phyloP scores from a whole-genome alignment of 2,329 filamentous ascomycete genomes.

The Elsinoe ampelina region DNA sequence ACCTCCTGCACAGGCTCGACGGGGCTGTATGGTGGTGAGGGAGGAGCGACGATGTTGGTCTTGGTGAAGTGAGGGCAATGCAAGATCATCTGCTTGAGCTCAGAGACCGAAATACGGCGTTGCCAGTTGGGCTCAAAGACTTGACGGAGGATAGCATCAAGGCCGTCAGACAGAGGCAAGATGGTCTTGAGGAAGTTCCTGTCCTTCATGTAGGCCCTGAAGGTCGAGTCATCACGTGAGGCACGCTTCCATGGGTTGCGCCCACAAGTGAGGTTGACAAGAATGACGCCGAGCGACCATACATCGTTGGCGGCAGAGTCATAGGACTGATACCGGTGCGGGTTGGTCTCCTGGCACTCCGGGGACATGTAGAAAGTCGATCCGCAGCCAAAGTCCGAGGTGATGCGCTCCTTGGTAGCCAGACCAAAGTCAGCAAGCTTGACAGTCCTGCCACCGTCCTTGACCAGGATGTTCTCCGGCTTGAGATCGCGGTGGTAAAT shows the following conservation, averaged over 20 bases:
- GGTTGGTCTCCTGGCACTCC: slow-evolving; percentile 84
- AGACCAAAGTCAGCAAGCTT: slow-evolving; percentile 97
- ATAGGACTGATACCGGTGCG: slow-evolving; percentile 65
- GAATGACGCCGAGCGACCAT: slow-evolving; percentile 95
- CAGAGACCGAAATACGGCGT: slow-evolving; percentile 69
- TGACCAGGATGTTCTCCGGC: slow-evolving; percentile 94
- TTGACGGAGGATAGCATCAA: slow-evolving; percentile 76
- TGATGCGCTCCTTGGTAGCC: slow-evolving; percentile 72
- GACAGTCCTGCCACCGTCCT: slow-evolving; percentile 76
- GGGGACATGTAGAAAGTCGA: slow-evolving; percentile 99
- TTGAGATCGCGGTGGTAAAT: slow-evolving; percentile 98
- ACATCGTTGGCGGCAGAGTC: slow-evolving; percentile 91
- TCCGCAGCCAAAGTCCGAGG: slow-evolving; percentile 92
- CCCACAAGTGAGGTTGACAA: slow-evolving; percentile 94
- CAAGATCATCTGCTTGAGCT: slow-evolving; percentile 68
- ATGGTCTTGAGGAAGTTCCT: slow-evolving; percentile 86
- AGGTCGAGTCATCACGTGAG: slow-evolving; percentile 86
- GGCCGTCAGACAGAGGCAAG: slow-evolving; percentile 77
- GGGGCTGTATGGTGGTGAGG: slow-evolving; percentile 16
- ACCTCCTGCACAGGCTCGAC: slow-evolving; percentile 15
- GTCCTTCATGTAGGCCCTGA: slow-evolving; percentile 79
- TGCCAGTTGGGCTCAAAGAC: slow-evolving; percentile 83
- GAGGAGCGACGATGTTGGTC: slow-evolving; percentile 19
- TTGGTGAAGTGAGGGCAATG: slow-evolving; percentile 66
- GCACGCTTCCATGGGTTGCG: slow-evolving; percentile 99